Evolutionary conservation across 1,139 yeast species (phyloP), one percentile per base, ranked within the genome.

Genomic region (Pichia sp.): DNA sequence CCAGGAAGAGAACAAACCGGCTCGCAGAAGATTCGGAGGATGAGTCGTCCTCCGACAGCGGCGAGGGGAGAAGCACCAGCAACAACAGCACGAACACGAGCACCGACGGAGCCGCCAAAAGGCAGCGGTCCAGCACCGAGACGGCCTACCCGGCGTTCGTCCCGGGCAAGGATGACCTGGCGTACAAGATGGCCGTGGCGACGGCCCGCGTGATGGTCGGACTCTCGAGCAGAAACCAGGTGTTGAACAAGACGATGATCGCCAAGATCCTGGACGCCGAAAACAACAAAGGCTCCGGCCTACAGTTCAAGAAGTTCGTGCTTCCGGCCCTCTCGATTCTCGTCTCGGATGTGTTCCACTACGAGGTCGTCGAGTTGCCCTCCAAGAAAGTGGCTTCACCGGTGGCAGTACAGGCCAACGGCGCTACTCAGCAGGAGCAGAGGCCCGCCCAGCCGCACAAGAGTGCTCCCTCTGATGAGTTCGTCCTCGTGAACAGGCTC

Each of bases 181-280:
- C 60, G 23, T 54, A 52, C 6, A 64, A 63, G 49, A 51, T 65
- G 15, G 57, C 63, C 0, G 52, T 55, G 11, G 62, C 67, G 2
- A 60, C 65, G 45, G 64, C 63, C 1, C 54, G 69, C 19, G 58
- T 63, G 0, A 15, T 66, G 19, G 19, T 67, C 2, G 67, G 67
- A 4, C 34, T 63, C 13, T 66, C 67, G 29, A 60, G 55, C 48
- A 65, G 54, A 38, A 55, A 59, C 32, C 70, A 67, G 53, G 54
- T 61, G 0, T 50, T 69, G 13, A 67, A 63, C 8, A 64, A 62
- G 49, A 59, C 58, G 8, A 54, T 58, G 26, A 57, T 68, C 8
- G 34, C 65, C 7, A 67, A 66, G 45, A 51, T 68, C 4, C 48
- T 65, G 52, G 70, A 66, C 30, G 52, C 62, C 6, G 70, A 66